Evolutionary conservation across 108 stramenopile genomes (phyloP), one percentile per base, ranked within the genome.

Genomic region (Aurantiochytrium sp.): DNA sequence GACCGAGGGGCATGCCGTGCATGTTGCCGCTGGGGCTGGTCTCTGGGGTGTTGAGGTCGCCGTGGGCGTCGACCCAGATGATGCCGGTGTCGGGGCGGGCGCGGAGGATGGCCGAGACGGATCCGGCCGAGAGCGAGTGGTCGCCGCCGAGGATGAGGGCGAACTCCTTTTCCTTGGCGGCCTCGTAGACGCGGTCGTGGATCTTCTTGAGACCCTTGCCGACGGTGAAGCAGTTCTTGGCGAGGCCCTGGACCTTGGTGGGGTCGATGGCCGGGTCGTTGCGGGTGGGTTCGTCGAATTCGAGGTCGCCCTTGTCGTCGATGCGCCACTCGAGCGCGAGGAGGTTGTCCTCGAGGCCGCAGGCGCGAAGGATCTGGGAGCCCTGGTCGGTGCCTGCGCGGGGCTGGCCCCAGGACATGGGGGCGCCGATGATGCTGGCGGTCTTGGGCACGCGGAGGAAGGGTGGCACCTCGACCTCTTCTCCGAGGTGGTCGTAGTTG

Each of bases 11-110:
- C 99, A 99, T 99, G 16, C 99, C 99, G 89, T 99, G 99, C 96
- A 99, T 96, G 88, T 99, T 99, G n/a, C 99, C 99, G 88, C 96
- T 96, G 58, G 94, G 96, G 10, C 95, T 95, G 2, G 93, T 94
- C 69, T 88, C 87, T 0, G 98, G 99, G 0, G 97, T 98, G 92
- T 99, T 99, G 76, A 99, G 92, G 95, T 99, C 99, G 44, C 98
- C 99, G 93, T 99, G 99, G 3, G 99, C 99, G 93, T 99, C 99
- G 12, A 99, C 97, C 99, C 99, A 99, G 76, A 99, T 94, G 45
- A 99, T 94, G 19, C 97, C 96, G n/a, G 97, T 95, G 53, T 98
- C 90, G 4, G 98, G 98, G 87, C 93, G 90, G 4, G 93, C 95
- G 69, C 93, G 90, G 35, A 99, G 94, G 23, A 98, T 91, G 55